phyloP scores from a whole-genome alignment of 208 protist species.

The Novymonas esmeraldas region DNA sequence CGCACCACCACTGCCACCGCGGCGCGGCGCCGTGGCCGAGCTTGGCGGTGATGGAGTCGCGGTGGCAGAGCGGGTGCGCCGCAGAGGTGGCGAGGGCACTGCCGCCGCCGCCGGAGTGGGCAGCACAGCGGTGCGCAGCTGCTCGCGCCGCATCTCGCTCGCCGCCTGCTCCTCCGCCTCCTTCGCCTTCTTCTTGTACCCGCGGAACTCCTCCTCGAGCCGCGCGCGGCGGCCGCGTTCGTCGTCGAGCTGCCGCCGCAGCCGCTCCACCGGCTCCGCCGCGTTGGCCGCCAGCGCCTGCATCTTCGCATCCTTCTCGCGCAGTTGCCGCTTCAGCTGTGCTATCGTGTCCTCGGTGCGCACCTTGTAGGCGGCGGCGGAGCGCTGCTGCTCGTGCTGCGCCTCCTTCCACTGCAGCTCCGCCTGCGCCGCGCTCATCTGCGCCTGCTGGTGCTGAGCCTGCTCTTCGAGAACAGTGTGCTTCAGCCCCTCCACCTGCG shows the following conservation, averaged over 20 bases:
- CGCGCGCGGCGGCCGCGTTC: slow-evolving; percentile 72
- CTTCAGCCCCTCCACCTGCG: slow-evolving; percentile 55
- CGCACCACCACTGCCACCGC: no score
- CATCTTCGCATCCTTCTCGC: slow-evolving; percentile 80
- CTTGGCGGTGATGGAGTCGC: slow-evolving; percentile 22
- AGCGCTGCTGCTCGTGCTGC: slow-evolving; percentile 47
- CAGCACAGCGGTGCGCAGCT: slow-evolving; percentile 49
- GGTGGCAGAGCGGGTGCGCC: slow-evolving; percentile 13
- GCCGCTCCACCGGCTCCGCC: slow-evolving; percentile 71
- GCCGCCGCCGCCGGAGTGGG: background rate
- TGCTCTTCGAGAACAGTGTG: slow-evolving; percentile 61
- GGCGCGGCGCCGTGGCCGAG: slow-evolving; percentile 6
- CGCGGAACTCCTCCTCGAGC: slow-evolving; percentile 74
- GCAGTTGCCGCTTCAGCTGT: slow-evolving; percentile 79
- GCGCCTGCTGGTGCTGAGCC: slow-evolving; percentile 45
- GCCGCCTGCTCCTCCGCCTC: slow-evolving; percentile 75
- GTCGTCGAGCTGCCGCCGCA: slow-evolving; percentile 85
- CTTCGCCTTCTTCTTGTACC: slow-evolving; percentile 78
- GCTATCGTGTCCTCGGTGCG: slow-evolving; percentile 62
- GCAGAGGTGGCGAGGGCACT: background rate
- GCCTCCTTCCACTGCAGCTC: slow-evolving; percentile 49
- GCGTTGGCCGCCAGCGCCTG: slow-evolving; percentile 60
- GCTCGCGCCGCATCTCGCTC: slow-evolving; percentile 78
- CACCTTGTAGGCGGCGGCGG: slow-evolving; percentile 46
- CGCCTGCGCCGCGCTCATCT: slow-evolving; percentile 48